Evolutionary conservation across 1,139 yeast species (phyloP).

Genomic region (Suhomyces terraborum): DNA sequence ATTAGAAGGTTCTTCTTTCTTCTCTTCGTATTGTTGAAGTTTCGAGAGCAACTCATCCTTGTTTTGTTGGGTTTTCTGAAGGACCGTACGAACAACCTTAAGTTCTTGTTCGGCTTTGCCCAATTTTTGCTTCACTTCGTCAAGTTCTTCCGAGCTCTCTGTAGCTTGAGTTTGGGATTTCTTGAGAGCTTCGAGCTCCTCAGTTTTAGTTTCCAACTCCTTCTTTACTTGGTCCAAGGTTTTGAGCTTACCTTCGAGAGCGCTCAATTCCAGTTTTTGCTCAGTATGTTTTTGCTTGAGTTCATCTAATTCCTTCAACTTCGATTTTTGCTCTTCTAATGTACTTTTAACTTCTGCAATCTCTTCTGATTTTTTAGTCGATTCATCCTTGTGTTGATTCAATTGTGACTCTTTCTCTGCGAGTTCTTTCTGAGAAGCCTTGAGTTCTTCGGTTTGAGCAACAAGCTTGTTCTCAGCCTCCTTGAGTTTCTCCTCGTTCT

Average conservation of each 20-base stretch:
- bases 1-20: not conserved
- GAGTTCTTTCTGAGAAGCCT: not conserved
- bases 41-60: constrained; percentile 7
- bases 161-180: not conserved
- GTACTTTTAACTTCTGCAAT: not conserved
- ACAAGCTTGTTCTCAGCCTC: not conserved
- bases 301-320: constrained; percentile 3
- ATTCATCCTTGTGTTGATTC: not conserved
- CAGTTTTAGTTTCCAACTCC: not conserved
- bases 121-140: not conserved
- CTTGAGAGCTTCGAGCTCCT: constrained; percentile 1
- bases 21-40: not conserved
- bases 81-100: not conserved
- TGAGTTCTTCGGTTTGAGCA: not conserved
- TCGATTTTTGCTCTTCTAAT: not conserved
- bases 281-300: not conserved
- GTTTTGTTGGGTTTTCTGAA: constrained; percentile 3
- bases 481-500: constrained; percentile 1
- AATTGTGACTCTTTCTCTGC: not conserved
- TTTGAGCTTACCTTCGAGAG: not conserved
- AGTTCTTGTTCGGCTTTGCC: not conserved
- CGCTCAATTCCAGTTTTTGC: not conserved
- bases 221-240: not conserved
- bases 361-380: not conserved
- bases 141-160: not conserved